Conservation (phyloP, 2,329 filamentous ascomycete genomes). For the Cladosporium sp. region DNA sequence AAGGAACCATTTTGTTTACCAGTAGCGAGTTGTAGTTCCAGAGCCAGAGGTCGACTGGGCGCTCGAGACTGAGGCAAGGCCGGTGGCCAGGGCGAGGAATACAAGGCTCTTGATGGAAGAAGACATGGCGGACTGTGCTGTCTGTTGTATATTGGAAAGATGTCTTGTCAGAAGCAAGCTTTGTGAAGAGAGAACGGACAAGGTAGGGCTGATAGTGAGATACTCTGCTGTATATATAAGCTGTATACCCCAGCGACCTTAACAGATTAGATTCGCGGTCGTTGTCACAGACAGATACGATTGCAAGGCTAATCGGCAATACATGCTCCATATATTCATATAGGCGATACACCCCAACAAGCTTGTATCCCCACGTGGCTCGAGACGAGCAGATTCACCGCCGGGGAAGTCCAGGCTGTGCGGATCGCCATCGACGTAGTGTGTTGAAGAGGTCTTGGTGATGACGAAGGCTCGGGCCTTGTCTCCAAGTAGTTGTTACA, state of each 20-base stretch:
- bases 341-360: background rate
- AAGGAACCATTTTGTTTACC: conserved; percentile 32
- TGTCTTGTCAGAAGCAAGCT: background rate
- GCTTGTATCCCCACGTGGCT: conserved; percentile 17
- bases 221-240: background rate
- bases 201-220: background rate
- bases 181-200: background rate
- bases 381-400: background rate
- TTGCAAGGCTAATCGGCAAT: background rate
- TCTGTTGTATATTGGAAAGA: background rate
- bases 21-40: conserved; percentile 41
- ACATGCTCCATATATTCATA: background rate
- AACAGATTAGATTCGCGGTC: background rate
- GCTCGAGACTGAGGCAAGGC: conserved; percentile 25
- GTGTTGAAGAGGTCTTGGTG: background rate
- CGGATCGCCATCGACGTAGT: background rate
- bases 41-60: conserved; percentile 31
- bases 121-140: conserved; percentile 19
- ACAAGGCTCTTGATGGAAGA: conserved; percentile 25
- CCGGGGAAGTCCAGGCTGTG: conserved; percentile 2
- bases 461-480: conserved; percentile 3
- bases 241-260: background rate
- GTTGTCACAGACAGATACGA: background rate
- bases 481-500: conserved; percentile 1
- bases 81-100: conserved; percentile 29